Conservation (phyloP, 305 asterid genomes). For the Stenogyne calaminthoides region DNA sequence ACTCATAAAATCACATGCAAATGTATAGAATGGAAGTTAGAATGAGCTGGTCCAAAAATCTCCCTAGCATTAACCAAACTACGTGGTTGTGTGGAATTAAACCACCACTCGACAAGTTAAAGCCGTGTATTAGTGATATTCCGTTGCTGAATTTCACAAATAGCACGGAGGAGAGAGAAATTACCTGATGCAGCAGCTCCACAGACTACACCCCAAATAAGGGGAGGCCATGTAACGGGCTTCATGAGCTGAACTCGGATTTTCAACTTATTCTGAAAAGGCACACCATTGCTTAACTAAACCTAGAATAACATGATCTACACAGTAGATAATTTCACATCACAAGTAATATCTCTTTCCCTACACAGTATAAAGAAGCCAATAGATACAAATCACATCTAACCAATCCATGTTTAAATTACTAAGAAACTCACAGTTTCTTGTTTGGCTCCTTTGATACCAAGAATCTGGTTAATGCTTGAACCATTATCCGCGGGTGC, state of each 20-base stretch:
- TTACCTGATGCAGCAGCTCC: constrained; percentile 99
- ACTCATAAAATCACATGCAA: background rate
- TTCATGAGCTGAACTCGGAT: constrained; percentile 90
- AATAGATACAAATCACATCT: background rate
- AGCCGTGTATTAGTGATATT: background rate
- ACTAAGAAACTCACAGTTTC: constrained; percentile 63
- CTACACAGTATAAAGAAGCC: background rate
- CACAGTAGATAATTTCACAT: background rate
- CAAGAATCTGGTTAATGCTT: constrained; percentile 89
- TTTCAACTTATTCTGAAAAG: constrained; percentile 80
- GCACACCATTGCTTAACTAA: constrained; percentile 1
- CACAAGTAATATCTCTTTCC: background rate
- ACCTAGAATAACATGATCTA: constrained; percentile 7
- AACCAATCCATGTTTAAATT: background rate
- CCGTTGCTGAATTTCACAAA: background rate
- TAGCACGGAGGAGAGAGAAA: constrained; percentile 17
- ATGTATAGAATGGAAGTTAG: background rate
- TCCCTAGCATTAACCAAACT: constrained; percentile 12
- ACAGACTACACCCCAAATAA: constrained; percentile 96
- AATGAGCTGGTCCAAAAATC: background rate
- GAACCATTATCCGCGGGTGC: constrained; percentile 74
- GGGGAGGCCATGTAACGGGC: constrained; percentile 99
- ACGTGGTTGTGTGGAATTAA: background rate
- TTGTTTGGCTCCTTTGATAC: constrained; percentile 93
- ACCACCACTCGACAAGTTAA: constrained; percentile 7